These are phyloP conservation scores for Grifola frondosa DNA, from an alignment of 1,284 basidiomycete species.

Conservation along the genomic window DNA sequence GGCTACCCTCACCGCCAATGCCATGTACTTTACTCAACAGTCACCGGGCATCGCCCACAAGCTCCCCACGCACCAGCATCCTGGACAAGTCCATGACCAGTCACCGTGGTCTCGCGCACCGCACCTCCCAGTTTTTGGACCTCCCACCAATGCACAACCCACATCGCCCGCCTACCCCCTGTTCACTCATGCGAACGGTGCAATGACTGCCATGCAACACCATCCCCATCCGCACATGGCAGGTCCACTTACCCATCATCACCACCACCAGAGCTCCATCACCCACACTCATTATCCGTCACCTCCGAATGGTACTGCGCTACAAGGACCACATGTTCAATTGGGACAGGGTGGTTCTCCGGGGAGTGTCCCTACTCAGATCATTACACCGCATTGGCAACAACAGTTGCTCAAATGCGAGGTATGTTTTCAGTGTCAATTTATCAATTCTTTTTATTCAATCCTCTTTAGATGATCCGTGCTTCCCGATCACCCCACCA, in stretches of 20 bases:
- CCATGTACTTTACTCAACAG: slow-evolving; percentile 80
- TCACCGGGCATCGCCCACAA: slow-evolving; percentile 77
- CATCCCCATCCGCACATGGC: slow-evolving; percentile 50
- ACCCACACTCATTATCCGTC: slow-evolving; percentile 63
- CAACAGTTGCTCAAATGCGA: slow-evolving; percentile 81
- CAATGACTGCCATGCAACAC: slow-evolving; percentile 51
- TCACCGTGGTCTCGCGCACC: slow-evolving; percentile 59
- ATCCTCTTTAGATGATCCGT: slow-evolving; percentile 69
- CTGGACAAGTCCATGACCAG: slow-evolving; percentile 54
- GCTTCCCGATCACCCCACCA: slow-evolving; percentile 77
- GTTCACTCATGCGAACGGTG: slow-evolving; percentile 65
- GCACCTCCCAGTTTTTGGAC: slow-evolving; percentile 61
- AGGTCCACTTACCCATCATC: slow-evolving; percentile 49
- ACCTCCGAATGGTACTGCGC: slow-evolving; percentile 58
- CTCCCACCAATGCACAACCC: slow-evolving; percentile 56
- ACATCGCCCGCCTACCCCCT: slow-evolving; percentile 69
- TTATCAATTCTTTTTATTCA: no score
- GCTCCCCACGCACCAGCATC: slow-evolving; percentile 52
- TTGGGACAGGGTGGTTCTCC: slow-evolving; percentile 64
- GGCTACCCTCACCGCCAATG: slow-evolving; percentile 38
- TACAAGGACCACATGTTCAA: slow-evolving; percentile 44
- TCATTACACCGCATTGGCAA: slow-evolving; percentile 75
- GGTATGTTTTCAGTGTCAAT: no score
- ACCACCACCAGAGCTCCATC: slow-evolving; percentile 76
- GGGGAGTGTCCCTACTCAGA: slow-evolving; percentile 53